Base-by-base conservation (phyloP, 352 stramenopile species). In the Pythium phragmitis region DNA sequence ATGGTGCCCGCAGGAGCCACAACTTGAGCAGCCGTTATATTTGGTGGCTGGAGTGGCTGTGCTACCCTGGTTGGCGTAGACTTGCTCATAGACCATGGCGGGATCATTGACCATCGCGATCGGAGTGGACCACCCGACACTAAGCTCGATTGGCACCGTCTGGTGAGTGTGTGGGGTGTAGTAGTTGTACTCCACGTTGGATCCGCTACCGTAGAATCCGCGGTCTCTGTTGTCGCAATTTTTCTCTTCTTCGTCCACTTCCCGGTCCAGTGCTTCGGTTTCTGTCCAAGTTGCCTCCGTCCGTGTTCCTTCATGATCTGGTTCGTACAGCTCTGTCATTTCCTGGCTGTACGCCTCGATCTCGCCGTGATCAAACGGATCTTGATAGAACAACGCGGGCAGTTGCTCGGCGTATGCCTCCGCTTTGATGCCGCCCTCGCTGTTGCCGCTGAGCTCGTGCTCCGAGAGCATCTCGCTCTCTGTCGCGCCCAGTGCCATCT, bases 11-110 rank as follows among this genome's bases (percentile, higher is more conserved):
- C 42, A 52, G 16, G 33, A 50, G 28, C 17, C 30, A 37, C 56
- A 63, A 13, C 55, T 45, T 19, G 56, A 28, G 19, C 56, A 63
- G n/a, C 55, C 42, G 16, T 50, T 28, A 45, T 37, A 28, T 16
- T 6, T 2, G 8, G 42, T 16, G 54, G 28, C 34, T 30, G 45
- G 17, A 33, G 12, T 36, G n/a, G 8, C 21, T 21, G 37, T n/a
- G 21, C 16, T 28, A 3, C 8, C 17, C 3, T 51, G 17, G 2
- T 51, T 42, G n/a, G 16, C 28, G 42, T 46, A 53, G 7, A n/a
- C 9, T 3, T 34, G 36, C 2, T 43, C 49, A 45, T 23, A 39
- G 16, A 19, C 23, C 13, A 41, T 13, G 16, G 41, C 21, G 4
- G 41, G 16, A 14, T 26, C 53, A n/a, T 51, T 19, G 9, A 21